Percentiles rank a stretch among this genome's conserved stretches.
These are phyloP conservation scores for Luzula sylvatica DNA, from an alignment of 176 grass and related monocot species.

Conservation along the genomic window DNA sequence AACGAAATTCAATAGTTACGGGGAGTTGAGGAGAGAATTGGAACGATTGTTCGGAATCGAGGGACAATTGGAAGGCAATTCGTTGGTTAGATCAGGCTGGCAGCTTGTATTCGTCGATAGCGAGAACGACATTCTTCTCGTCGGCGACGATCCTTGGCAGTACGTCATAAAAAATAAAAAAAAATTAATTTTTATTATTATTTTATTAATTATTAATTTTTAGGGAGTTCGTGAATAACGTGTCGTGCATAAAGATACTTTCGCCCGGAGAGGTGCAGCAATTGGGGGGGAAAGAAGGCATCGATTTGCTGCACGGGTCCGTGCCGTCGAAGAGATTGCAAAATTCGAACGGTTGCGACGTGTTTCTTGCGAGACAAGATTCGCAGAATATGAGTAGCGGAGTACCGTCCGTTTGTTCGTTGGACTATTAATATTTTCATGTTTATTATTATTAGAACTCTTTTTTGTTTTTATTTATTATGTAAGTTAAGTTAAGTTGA, in stretches of 20 bases:
- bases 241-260: constrained; percentile 87
- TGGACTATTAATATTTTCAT: constrained; percentile 51
- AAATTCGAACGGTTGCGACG: constrained; percentile 29
- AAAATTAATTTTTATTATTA: neutral
- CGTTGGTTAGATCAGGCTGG: constrained; percentile 99
- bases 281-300: constrained; percentile 43
- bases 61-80: constrained; percentile 68
- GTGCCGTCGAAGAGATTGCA: constrained; percentile 28
- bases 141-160: constrained; percentile 95
- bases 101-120: constrained; percentile 99
- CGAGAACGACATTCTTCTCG: constrained; percentile 93
- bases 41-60: constrained; percentile 89
- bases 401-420: constrained; percentile 39
- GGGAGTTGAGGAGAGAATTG: constrained; percentile 70
- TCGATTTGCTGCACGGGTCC: constrained; percentile 33
- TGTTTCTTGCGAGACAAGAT: constrained; percentile 34
- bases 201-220: neutral
- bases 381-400: constrained; percentile 40
- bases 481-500: too few species aligned
- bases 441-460: too few species aligned
- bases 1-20: constrained; percentile 74
- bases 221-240: constrained; percentile 87
- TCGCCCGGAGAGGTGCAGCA: constrained; percentile 69
- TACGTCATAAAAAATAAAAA: too few species aligned
- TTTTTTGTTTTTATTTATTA: too few species aligned